Evolutionary conservation across 2,329 filamentous ascomycete genomes (phyloP).

Genomic region (Phaeomoniella chlamydospora): DNA sequence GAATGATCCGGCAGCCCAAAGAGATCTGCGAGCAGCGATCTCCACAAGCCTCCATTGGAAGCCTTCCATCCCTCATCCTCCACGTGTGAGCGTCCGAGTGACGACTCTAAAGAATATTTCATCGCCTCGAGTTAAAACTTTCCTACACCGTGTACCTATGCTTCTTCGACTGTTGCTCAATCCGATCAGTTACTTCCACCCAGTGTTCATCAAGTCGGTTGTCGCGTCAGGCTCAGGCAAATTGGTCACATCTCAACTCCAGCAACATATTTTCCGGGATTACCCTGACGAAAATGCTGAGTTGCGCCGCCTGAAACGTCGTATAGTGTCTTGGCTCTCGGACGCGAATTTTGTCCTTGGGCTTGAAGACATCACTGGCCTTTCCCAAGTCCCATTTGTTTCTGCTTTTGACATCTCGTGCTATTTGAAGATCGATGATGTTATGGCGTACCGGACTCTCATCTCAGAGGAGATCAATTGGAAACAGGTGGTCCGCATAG

Average conservation of each 20-base stretch:
- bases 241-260: conserved; percentile 33
- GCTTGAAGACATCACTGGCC: conserved; percentile 27
- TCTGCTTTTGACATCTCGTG: conserved; percentile 32
- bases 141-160: conserved; percentile 35
- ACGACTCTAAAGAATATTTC: conserved; percentile 31
- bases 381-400: conserved; percentile 33
- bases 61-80: conserved; percentile 36
- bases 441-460: conserved; percentile 34
- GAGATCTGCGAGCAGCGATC: conserved; percentile 34
- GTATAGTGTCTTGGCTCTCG: conserved; percentile 34
- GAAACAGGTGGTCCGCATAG: conserved; percentile 34
- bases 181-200: conserved; percentile 37
- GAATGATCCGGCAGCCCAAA: conserved; percentile 23
- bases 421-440: conserved; percentile 29
- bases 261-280: conserved; percentile 34
- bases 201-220: conserved; percentile 34
- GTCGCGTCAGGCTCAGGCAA: conserved; percentile 34
- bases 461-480: conserved; percentile 23
- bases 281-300: conserved; percentile 28
- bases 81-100: conserved; percentile 30
- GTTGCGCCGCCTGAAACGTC: conserved; percentile 28
- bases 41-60: conserved; percentile 31
- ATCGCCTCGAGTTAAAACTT: conserved; percentile 23
- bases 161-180: conserved; percentile 32
- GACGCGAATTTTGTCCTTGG: conserved; percentile 39